Conservation (phyloP, 140 eudicot genomes). For the Oenanthe javanica region DNA sequence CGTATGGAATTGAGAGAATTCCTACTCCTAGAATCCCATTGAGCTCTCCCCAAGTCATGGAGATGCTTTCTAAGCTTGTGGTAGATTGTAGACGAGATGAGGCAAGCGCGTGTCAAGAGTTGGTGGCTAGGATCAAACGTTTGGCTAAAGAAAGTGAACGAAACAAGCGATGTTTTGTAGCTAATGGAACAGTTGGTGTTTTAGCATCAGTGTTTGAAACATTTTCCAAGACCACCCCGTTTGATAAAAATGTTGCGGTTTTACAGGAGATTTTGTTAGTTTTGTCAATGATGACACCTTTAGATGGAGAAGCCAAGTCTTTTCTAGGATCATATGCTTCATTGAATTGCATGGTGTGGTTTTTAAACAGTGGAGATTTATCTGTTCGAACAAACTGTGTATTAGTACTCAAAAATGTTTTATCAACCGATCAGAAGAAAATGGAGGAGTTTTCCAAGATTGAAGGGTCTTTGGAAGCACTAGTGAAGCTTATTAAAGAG, state of each 20-base stretch:
- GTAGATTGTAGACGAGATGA: conserved; percentile 17
- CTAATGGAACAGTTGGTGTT: conserved; percentile 29
- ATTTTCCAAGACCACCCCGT: conserved; percentile 19
- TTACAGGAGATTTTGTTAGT: conserved; percentile 45
- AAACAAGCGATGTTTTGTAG: conserved; percentile 40
- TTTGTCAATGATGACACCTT: conserved; percentile 33
- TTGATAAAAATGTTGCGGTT: conserved; percentile 19
- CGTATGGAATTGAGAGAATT: conserved; percentile 53
- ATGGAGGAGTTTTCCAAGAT: conserved; percentile 24
- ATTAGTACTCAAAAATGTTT: conserved; percentile 33
- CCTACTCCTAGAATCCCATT: conserved; percentile 56
- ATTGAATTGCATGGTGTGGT: conserved; percentile 29
- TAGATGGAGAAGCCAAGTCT: conserved; percentile 32
- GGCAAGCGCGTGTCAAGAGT: conserved; percentile 30
- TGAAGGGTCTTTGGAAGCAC: conserved; percentile 47
- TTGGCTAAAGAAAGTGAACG: conserved; percentile 49
- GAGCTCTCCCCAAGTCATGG: conserved; percentile 40
- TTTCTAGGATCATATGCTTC: conserved; percentile 37
- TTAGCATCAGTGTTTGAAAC: conserved; percentile 33
- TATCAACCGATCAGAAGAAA: conserved; percentile 28
- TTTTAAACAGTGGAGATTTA: conserved; percentile 37
- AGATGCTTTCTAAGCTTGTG: conserved; percentile 34
- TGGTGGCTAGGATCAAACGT: conserved; percentile 37
- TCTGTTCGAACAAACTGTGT: conserved; percentile 46
- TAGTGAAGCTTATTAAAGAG: conserved; percentile 44